Conservation (phyloP, 129 eudicot genomes). For the Helianthus tuberosus region DNA sequence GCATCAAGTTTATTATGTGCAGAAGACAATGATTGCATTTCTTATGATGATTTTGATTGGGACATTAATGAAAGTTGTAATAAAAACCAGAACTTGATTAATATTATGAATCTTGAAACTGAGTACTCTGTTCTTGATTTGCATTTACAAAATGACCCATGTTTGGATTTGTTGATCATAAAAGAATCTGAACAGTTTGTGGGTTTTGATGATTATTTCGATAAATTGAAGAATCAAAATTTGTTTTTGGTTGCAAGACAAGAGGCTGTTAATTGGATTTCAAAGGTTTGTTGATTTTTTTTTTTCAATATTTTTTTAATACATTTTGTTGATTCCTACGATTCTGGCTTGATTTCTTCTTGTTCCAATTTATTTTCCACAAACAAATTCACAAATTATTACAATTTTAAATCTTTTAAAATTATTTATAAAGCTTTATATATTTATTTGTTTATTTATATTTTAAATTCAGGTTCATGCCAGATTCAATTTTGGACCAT, state of each 20-base stretch:
- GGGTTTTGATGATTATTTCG: constrained; percentile 46
- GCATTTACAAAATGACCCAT: too few species aligned
- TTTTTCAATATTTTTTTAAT: background rate
- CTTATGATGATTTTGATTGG: constrained; percentile 32
- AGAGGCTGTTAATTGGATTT: constrained; percentile 63
- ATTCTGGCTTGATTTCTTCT: too few species aligned
- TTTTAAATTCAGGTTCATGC: too few species aligned
- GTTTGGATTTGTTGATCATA: constrained; percentile 34
- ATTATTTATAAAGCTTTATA: too few species aligned
- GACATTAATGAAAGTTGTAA: constrained; percentile 20
- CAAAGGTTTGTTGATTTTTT: constrained; percentile 47
- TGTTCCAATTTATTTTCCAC: too few species aligned
- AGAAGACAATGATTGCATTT: constrained; percentile 53
- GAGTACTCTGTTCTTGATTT: too few species aligned
- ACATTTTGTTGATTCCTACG: background rate
- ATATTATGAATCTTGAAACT: constrained; percentile 15
- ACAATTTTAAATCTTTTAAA: too few species aligned
- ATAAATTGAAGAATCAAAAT: constrained; percentile 52
- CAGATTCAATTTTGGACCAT: too few species aligned
- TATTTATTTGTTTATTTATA: too few species aligned
- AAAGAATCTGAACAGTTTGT: constrained; percentile 46
- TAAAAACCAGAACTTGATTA: background rate
- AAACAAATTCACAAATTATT: too few species aligned
- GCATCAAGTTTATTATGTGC: too few species aligned
- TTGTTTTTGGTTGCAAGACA: constrained; percentile 53